Evolutionary conservation across 2,329 filamentous ascomycete species (phyloP), one percentile per base, ranked within the genome.

Genomic region (Phaeosphaeriaceae sp.): DNA sequence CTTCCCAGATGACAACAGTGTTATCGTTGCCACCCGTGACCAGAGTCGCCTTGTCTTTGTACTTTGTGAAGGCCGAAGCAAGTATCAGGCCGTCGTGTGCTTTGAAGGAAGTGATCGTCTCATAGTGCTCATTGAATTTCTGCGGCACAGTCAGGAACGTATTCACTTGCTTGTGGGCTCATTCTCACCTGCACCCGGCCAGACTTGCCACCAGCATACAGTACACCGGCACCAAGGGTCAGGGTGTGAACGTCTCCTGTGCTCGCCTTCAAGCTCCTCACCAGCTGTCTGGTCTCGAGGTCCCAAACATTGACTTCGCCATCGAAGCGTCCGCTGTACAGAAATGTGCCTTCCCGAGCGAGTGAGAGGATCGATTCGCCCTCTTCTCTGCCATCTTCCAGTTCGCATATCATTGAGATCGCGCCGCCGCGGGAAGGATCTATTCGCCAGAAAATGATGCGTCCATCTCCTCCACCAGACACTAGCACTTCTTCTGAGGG

Each of bases 301-400:
- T 99, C 96, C 94, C 96, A 99, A 11, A 99, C 87, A 75, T 98
- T 94, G 59, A 99, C 88, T 52, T 97, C 87, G 22, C 95, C 96
- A 42, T 92, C 89, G 0, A 93, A 86, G 67, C 96, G 91, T 49
- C 95, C 95, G 59, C 91, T 92, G 74, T 98, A 99, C 4, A 99
- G 84, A 65, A 99, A 96, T 0, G 93, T 94, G 0, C 93, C 93
- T 62, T 98, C 94, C 2, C 97, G 85, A 5, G 92, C 90, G 53
- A 99, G 84, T 0, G 92, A 95, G 58, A 97, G 82, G 1, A 91
- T 86, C 1, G 86, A 84, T 57, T 86, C 85, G n/a, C 84, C 85
- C 65, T 83, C 82, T 58, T 84, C 82, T 50, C 82, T 72, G 2
- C 84, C 85, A 65, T 89, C 89, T 59, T 89, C 85, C 2, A 91